Conservation (phyloP, 345 rosid species). For the Orychophragmus violaceus region DNA sequence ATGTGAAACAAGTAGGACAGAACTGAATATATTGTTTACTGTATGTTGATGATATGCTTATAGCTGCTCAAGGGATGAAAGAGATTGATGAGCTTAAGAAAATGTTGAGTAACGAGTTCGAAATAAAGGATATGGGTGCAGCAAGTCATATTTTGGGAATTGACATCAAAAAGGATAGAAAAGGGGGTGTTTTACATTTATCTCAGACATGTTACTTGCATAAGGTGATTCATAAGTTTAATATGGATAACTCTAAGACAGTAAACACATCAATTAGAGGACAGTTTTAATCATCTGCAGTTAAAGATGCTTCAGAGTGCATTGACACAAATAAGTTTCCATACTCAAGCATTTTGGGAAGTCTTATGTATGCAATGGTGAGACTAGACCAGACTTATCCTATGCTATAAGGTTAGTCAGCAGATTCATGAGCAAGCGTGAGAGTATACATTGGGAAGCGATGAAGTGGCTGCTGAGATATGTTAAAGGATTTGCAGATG, state of each 20-base stretch:
- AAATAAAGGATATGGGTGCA: background rate
- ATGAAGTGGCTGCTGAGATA: background rate
- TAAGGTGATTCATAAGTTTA: background rate
- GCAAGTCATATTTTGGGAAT: background rate
- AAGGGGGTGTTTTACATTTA: too few relatives aligned
- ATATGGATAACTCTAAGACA: background rate
- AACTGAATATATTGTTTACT: background rate
- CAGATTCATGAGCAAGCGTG: background rate
- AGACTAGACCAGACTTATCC: background rate
- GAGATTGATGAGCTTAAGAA: background rate
- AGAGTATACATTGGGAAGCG: background rate
- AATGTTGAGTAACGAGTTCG: background rate
- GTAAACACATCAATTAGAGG: background rate
- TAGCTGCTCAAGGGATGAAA: background rate
- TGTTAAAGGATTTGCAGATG: conserved; percentile 29
- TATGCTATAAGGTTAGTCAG: background rate
- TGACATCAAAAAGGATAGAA: background rate
- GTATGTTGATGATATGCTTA: background rate
- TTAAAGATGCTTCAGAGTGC: background rate
- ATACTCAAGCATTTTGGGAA: background rate
- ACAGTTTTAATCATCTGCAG: background rate
- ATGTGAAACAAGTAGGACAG: background rate
- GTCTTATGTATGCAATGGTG: background rate
- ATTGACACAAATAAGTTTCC: background rate
- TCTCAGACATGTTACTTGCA: too few relatives aligned